Conservation (phyloP, 225 moss, liverwort and hornwort genomes). For the Anthoceros angustus region DNA sequence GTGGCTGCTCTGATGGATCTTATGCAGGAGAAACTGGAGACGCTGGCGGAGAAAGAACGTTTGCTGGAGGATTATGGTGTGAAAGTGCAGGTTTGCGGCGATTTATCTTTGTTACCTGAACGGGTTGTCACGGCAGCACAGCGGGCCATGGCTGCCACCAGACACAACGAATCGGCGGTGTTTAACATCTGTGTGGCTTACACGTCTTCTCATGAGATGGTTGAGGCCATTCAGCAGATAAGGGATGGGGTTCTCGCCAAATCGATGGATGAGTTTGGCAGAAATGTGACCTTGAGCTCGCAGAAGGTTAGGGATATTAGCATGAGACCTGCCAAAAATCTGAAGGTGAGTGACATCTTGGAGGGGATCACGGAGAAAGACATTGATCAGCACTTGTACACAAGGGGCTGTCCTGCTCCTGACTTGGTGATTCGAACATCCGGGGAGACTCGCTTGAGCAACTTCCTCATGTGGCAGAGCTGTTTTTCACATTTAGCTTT, state of each 20-base stretch:
- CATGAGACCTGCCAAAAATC: slow-evolving; percentile 3
- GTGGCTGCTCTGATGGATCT: slow-evolving; percentile 24
- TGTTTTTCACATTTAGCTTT: slow-evolving; percentile 23
- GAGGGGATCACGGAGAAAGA: slow-evolving; percentile 18
- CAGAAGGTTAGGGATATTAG: slow-evolving; percentile 5
- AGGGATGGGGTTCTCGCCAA: slow-evolving; percentile 10
- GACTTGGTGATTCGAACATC: slow-evolving; percentile 31
- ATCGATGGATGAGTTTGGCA: neutral
- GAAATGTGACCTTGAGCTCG: neutral
- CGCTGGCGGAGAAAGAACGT: slow-evolving; percentile 7
- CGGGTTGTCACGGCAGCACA: slow-evolving; percentile 27
- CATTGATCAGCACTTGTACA: slow-evolving; percentile 28
- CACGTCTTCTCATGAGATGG: slow-evolving; percentile 27
- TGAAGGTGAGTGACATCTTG: slow-evolving; percentile 9
- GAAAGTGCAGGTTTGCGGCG: slow-evolving; percentile 22
- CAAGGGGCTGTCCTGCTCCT: slow-evolving; percentile 25
- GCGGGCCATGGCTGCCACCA: slow-evolving; percentile 26
- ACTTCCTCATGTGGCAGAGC: slow-evolving; percentile 35
- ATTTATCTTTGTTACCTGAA: slow-evolving; percentile 18
- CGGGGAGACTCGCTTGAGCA: slow-evolving; percentile 34
- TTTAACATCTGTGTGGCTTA: slow-evolving; percentile 28
- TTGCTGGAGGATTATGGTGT: slow-evolving; percentile 19
- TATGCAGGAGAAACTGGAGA: slow-evolving; percentile 25
- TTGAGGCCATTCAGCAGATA: slow-evolving; percentile 24
- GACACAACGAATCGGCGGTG: slow-evolving; percentile 16